Conservation (phyloP, 2,329 filamentous ascomycete genomes). For the Alternaria brassicae region DNA sequence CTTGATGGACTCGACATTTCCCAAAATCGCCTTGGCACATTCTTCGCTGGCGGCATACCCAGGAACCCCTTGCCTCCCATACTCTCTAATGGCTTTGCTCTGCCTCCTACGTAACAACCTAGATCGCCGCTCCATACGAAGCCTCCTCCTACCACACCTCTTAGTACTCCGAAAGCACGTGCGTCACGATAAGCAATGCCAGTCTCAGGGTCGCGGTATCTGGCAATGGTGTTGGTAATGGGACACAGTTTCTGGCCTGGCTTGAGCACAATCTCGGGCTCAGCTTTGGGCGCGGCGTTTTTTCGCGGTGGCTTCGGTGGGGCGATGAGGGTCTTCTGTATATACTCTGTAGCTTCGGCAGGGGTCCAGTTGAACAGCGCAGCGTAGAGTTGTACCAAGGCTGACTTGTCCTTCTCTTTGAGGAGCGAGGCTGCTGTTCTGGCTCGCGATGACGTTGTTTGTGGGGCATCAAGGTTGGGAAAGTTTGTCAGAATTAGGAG, state of each 20-base stretch:
- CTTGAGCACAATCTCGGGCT: conserved; percentile 27
- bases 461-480: conserved; percentile 52
- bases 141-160: conserved; percentile 73
- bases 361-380: conserved; percentile 45
- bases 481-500: conserved; percentile 62
- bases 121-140: conserved; percentile 84
- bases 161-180: conserved; percentile 82
- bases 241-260: conserved; percentile 64
- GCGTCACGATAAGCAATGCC: conserved; percentile 81
- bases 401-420: conserved; percentile 53
- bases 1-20: conserved; percentile 33
- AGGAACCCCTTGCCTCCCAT: conserved; percentile 40
- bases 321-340: conserved; percentile 53
- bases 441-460: conserved; percentile 50
- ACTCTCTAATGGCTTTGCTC: conserved; percentile 41
- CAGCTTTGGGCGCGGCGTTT: conserved; percentile 36
- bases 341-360: conserved; percentile 38
- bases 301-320: conserved; percentile 49
- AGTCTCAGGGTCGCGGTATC: conserved; percentile 84
- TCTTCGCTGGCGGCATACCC: conserved; percentile 68
- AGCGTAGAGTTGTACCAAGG: conserved; percentile 63
- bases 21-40: conserved; percentile 80
- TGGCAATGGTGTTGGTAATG: conserved; percentile 81
- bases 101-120: conserved; percentile 80
- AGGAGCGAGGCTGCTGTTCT: conserved; percentile 55